A percentile compares a stretch with the other conserved stretches of the same genome.
Conservation (phyloP, 768 basidiomycete species). For the Asterophora parasitica region DNA sequence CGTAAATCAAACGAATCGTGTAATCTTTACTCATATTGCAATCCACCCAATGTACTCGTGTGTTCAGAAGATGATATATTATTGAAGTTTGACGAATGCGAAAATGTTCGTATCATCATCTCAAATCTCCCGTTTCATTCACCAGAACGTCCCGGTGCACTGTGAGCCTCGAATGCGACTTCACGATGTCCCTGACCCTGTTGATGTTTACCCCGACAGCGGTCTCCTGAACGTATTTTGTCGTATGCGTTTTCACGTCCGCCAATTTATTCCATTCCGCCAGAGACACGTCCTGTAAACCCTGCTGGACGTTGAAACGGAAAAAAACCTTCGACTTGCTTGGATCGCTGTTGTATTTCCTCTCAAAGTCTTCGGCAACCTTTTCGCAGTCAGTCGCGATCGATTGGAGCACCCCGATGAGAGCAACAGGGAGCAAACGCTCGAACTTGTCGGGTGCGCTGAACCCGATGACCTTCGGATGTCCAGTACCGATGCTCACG, state of each 20-base stretch:
- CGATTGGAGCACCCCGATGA: background rate
- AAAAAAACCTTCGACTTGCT: background rate
- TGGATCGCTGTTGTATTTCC: background rate
- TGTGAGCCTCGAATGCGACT: too few relatives aligned
- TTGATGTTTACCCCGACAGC: too few relatives aligned
- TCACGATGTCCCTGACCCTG: too few relatives aligned
- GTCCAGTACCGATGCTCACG: constrained; percentile 10
- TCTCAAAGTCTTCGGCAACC: constrained; percentile 1
- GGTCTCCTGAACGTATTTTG: background rate
- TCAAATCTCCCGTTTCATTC: too few relatives aligned
- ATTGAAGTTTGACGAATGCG: too few relatives aligned
- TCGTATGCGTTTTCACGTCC: constrained; percentile 9
- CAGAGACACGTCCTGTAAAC: constrained; percentile 6
- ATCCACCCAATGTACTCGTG: too few relatives aligned
- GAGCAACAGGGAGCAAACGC: background rate
- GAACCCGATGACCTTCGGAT: background rate
- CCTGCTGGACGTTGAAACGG: constrained; percentile 14
- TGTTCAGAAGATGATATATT: too few relatives aligned
- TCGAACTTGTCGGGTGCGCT: background rate
- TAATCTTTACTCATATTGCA: background rate
- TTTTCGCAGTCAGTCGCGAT: constrained; percentile 11
- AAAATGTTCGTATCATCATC: too few relatives aligned
- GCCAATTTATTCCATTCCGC: constrained; percentile 8
- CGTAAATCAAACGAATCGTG: background rate
- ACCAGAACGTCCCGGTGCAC: too few relatives aligned